These are phyloP conservation scores for Daldinia eschscholtzii DNA, from an alignment of 2,329 filamentous ascomycete species.

Conservation along the genomic window DNA sequence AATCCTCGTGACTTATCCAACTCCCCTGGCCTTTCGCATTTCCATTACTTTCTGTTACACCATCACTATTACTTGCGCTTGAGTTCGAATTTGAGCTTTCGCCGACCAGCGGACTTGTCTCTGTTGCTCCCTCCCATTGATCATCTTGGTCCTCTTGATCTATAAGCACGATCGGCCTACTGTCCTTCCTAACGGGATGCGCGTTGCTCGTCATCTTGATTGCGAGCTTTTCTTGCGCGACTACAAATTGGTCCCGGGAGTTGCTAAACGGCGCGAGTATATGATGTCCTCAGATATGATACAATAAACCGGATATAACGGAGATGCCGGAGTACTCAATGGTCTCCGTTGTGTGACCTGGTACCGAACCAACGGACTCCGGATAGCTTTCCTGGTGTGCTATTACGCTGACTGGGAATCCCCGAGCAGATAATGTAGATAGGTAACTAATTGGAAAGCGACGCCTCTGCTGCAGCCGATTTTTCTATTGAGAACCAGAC, in stretches of 20 bases:
- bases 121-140: slow-evolving; percentile 46
- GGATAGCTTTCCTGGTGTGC: slow-evolving; percentile 11
- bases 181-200: slow-evolving; percentile 36
- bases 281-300: slow-evolving; percentile 3
- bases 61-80: slow-evolving; percentile 18
- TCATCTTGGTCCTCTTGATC: slow-evolving; percentile 43
- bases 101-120: slow-evolving; percentile 58
- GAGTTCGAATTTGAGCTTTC: slow-evolving; percentile 38
- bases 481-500: slow-evolving; percentile 12
- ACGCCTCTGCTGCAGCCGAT: background rate
- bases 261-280: background rate
- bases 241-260: background rate
- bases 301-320: slow-evolving; percentile 2
- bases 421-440: background rate
- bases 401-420: slow-evolving; percentile 4
- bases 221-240: background rate
- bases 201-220: slow-evolving; percentile 47
- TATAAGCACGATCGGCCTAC: slow-evolving; percentile 45
- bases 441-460: background rate
- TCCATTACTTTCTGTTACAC: slow-evolving; percentile 38
- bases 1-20: slow-evolving; percentile 69
- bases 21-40: slow-evolving; percentile 45
- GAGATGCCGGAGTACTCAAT: slow-evolving; percentile 1
- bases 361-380: slow-evolving; percentile 15
- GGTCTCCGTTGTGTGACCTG: background rate